A percentile compares a stretch with the other conserved stretches of the same genome.
Conservation (phyloP, 352 stramenopile species). For the Globisporangium yorkense region DNA sequence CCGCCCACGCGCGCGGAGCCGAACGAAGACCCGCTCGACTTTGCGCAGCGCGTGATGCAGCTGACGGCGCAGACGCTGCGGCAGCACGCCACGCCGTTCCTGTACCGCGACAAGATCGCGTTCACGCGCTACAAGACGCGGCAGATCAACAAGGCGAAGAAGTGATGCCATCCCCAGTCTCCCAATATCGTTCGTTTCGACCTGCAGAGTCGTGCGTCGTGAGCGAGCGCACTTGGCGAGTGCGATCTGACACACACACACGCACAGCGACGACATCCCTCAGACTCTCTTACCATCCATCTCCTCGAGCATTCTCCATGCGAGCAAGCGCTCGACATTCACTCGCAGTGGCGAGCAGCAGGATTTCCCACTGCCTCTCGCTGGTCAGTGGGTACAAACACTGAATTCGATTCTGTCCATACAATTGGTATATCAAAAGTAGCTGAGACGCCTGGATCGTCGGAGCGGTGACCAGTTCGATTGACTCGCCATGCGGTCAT, state of each 20-base stretch:
- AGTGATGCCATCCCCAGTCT: constrained; percentile 7
- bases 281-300: too few relatives aligned
- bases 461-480: not conserved
- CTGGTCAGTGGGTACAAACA: not conserved
- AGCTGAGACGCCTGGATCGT: too few relatives aligned
- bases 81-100: constrained; percentile 54
- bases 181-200: too few relatives aligned
- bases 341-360: not conserved
- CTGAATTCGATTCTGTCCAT: too few relatives aligned
- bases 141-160: constrained; percentile 48
- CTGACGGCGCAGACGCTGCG: constrained; percentile 36
- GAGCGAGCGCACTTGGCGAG: too few relatives aligned
- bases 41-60: constrained; percentile 63
- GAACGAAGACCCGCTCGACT: constrained; percentile 39
- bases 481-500: not conserved
- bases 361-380: not conserved
- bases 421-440: too few relatives aligned
- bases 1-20: constrained; percentile 25
- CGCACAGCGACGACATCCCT: not conserved
- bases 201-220: too few relatives aligned
- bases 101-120: constrained; percentile 70
- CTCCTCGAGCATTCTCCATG: too few relatives aligned
- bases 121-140: constrained; percentile 52
- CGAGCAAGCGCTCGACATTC: not conserved
- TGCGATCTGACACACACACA: too few relatives aligned